Evolutionary conservation across 2,329 filamentous ascomycete species (phyloP), one percentile per base, ranked within the genome.

Genomic region (Ploettnerulaceae sp.): DNA sequence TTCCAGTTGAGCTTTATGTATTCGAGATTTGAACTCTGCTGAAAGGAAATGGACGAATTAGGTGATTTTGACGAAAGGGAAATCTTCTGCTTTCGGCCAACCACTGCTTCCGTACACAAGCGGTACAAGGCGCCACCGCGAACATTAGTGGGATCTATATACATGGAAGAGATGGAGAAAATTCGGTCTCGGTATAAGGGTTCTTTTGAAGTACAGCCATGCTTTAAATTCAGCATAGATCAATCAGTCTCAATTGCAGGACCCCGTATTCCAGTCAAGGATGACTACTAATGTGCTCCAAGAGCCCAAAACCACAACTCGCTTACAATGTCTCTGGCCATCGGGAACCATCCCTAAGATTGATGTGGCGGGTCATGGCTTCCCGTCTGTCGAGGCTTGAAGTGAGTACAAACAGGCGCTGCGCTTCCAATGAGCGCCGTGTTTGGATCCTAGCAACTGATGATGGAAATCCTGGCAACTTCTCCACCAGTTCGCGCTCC

Each of bases 401-500:
- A 22, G 24, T 54, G 44, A 54, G 40, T 51, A 53, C 57, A 55
- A 60, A 58, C 53, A 56, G 43, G 36, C 12, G n/a, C 42, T 11
- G 11, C 29, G 2, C 22, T 38, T 31, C 37, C 18, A 54, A 42
- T 42, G 29, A 33, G 26, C 26, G 11, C 4, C 14, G 14, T 29
- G 7, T n/a, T n/a, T 11, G 3, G 26, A 29, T 29, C 3, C 26
- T 29, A n/a, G n/a, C n/a, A n/a, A n/a, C n/a, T n/a, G n/a, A n/a
- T n/a, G n/a, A n/a, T n/a, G n/a, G n/a, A n/a, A n/a, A n/a, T n/a
- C n/a, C 26, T 29, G 14, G 4, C 4, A 8, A 11, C 7, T 49
- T 51, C 56, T 60, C 58, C 61, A 60, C 59, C 59, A 53, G 60
- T 62, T 63, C 60, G 50, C 47, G 55, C 59, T 54, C 33, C 44